Evolutionary conservation across 2,329 filamentous ascomycete genomes (phyloP), one percentile per base, ranked within the genome.

Genomic region (Colletotrichum sp.): DNA sequence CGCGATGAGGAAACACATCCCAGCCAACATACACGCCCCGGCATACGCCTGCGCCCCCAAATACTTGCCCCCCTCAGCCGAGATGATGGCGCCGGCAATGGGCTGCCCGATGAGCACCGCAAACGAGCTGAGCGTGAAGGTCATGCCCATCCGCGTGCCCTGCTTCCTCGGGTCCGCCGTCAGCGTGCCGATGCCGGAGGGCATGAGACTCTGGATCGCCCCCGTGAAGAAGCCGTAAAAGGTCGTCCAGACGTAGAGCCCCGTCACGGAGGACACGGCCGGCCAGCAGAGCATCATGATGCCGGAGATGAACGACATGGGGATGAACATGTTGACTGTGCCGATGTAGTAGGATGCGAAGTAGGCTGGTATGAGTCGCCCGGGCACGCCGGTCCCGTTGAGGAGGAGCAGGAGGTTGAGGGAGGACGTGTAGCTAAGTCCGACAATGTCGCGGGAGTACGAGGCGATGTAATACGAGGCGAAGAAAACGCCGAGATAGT

Each of bases 181-280:
- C 73, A 92, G 83, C 57, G 88, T 89, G 66, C 88, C 89, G 57
- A 94, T 79, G 0, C 89, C 90, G 0, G 92, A 91, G 0, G 93
- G 93, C 79, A 94, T 94, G 13, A 95, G 81, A 8, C 89, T 89
- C 82, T 94, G 93, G 63, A 94, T 90, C 0, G 88, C 91, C 0
- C 92, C 92, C 0, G 89, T 91, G 3, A 89, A 89, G 64, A 94
- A 86, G 2, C 94, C 94, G 80, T 93, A 94, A 72, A 93, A 86
- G 0, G 88, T 84, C 0, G 90, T 85, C 88, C 94, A 95, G 1
- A 86, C 87, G 79, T 94, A 94, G 32, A 95, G 83, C 0, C 89
- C 88, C 0, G 83, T 65, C 1, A 88, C 82, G 19, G 84, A 84
- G 2, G 81, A 77, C 8, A 95, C 90, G 2, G 86, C 89, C 22